A percentile compares a stretch with the other conserved stretches of the same genome.
phyloP scores from a whole-genome alignment of 2,329 filamentous ascomycete genomes.

The Trichoderma sp. region DNA sequence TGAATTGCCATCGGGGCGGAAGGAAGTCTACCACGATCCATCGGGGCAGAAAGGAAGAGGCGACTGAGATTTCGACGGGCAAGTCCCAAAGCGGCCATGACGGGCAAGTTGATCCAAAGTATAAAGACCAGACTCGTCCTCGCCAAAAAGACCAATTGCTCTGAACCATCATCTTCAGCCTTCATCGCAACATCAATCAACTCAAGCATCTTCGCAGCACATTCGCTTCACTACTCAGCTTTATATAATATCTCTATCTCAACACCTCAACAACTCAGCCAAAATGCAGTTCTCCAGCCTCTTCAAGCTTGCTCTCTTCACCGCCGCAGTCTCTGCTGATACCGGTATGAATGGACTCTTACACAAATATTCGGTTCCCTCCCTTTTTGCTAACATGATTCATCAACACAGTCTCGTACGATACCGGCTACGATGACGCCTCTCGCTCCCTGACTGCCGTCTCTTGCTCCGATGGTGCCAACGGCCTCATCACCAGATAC shows the following conservation, averaged over 20 bases:
- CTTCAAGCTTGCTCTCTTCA: slow-evolving; percentile 45
- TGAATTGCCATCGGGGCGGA: slow-evolving; percentile 18
- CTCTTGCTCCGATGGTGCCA: slow-evolving; percentile 68
- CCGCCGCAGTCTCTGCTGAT: slow-evolving; percentile 44
- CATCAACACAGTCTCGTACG: slow-evolving; percentile 64
- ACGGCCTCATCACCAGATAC: slow-evolving; percentile 67
- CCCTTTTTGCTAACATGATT: slow-evolving; percentile 29
- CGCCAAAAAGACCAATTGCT: not conserved
- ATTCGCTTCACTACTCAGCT: not conserved
- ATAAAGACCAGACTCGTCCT: slow-evolving; percentile 13
- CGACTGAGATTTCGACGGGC: slow-evolving; percentile 1
- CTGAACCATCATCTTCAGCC: slow-evolving; percentile 20
- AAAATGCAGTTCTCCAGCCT: slow-evolving; percentile 52
- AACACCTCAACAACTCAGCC: slow-evolving; percentile 13
- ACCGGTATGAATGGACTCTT: slow-evolving; percentile 36
- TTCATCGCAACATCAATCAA: not conserved
- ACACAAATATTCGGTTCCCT: not conserved
- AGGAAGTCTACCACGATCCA: slow-evolving; percentile 16
- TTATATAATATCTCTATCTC: not conserved
- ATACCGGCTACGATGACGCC: slow-evolving; percentile 69
- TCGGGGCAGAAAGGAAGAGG: slow-evolving; percentile 8
- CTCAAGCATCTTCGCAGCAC: not conserved
- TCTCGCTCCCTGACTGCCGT: slow-evolving; percentile 59
- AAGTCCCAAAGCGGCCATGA: not conserved
- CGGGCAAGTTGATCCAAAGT: not conserved